Base-by-base conservation (phyloP, 805 yeast genomes). In the Starmerella lactis-condensi region DNA sequence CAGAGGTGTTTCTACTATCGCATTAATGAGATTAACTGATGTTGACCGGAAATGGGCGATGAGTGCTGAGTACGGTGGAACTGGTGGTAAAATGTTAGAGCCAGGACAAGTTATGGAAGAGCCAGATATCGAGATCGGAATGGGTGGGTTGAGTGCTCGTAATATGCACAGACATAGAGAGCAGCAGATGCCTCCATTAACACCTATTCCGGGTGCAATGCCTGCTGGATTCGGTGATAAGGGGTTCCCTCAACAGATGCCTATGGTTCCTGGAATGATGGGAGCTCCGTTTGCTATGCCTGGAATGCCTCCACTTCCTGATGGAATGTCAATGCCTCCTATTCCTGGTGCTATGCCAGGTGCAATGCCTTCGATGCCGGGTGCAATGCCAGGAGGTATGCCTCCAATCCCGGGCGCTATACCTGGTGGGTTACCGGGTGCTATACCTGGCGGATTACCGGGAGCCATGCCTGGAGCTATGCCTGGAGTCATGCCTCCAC, bases 41-140 rank as follows among this genome's bases (percentile, higher is more conserved):
- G 93, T 95, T 14, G 98, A 89, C 53, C 69, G 64, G 47, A 62
- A 75, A 39, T 89, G 98, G 98, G 68, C 79, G 9, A 75, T 69
- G 22, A 60, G 65, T 35, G 94, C 96, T 3, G 85, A 79, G 53
- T 82, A 92, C 82, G 98, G 98, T 42, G 98, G 98, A 45, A 76
- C 94, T 26, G 92, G 85, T 30, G 95, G 93, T 13, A 67, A 64
- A 48, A 81, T 83, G 6, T 54, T 89, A 37, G 70, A 60, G 37
- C 64, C 78, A 26, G 93, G 93, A 31, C 57, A 79, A 47, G 78
- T 74, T 11, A 69, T 89, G 50, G 96, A 89, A 52, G 98, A 89
- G 56, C 98, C 98, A 3, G 98, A 89, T 57, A 89, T 85, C 45
- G 94, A 83, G 52, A 78, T 89, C 33, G 96, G 96, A 30, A 72